Conservation (phyloP, 2,329 filamentous ascomycete species). For the Neofusicoccum cordaticola region DNA sequence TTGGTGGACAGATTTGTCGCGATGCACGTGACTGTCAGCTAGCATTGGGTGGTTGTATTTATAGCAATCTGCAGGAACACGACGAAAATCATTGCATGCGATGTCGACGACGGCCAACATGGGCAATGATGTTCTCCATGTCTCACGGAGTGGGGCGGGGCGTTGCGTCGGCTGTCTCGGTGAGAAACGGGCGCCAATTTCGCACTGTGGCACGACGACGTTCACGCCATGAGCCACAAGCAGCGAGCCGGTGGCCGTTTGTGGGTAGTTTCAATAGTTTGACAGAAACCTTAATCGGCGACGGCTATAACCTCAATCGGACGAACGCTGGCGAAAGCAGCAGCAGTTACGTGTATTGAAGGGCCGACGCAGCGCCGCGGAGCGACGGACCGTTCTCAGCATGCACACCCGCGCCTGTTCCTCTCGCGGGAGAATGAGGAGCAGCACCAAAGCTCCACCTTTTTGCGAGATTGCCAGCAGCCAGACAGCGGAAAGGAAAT, state of each 20-base stretch:
- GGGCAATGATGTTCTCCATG: constrained; percentile 5
- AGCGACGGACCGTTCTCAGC: neutral
- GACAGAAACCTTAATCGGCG: neutral
- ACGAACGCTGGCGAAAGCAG: neutral
- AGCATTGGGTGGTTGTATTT: no score
- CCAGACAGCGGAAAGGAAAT: neutral
- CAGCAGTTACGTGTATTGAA: neutral
- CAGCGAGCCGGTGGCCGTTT: neutral
- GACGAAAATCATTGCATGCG: no score
- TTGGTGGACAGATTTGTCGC: no score
- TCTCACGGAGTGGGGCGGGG: neutral
- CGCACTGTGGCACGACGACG: neutral
- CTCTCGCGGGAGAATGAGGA: neutral
- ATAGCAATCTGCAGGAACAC: no score
- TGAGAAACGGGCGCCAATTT: neutral
- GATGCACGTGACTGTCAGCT: no score
- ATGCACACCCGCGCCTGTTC: neutral
- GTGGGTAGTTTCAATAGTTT: constrained; percentile 6
- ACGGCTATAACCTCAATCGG: neutral
- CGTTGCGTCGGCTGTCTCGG: no score
- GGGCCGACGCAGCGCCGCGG: neutral
- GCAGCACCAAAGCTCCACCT: no score
- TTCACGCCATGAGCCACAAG: no score
- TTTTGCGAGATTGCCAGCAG: no score
- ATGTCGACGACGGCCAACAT: no score